phyloP scores from a whole-genome alignment of 257 asterid species.

The Solanum pennellii region DNA sequence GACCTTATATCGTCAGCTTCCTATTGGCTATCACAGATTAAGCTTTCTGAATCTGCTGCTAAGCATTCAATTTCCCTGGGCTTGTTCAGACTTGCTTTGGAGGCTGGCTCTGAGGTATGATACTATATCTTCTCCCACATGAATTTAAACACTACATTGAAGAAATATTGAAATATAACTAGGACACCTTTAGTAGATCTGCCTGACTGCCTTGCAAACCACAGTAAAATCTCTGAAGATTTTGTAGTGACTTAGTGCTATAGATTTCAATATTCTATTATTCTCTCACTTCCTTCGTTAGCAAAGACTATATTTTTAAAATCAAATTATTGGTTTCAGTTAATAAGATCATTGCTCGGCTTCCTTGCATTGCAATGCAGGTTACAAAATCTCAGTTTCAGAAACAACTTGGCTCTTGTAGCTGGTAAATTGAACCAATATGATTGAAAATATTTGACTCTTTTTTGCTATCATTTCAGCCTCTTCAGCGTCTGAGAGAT shows the following conservation, averaged over 20 bases:
- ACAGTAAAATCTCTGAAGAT: background rate
- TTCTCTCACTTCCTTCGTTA: background rate
- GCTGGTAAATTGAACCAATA: background rate
- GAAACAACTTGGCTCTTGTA: background rate
- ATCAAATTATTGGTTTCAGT: background rate
- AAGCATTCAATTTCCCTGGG: constrained; percentile 80
- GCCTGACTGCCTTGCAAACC: background rate
- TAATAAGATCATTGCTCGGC: background rate
- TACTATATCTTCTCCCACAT: background rate
- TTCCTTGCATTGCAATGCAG: background rate
- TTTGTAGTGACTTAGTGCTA: background rate
- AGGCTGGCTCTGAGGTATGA: constrained; percentile 81
- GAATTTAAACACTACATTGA: background rate
- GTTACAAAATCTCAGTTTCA: background rate
- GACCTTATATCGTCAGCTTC: constrained; percentile 59
- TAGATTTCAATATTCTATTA: background rate
- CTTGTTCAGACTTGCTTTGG: constrained; percentile 75
- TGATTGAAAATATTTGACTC: background rate
- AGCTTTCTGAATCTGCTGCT: constrained; percentile 66
- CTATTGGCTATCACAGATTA: constrained; percentile 83
- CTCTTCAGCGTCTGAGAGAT: constrained; percentile 57
- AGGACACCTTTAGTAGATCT: background rate
- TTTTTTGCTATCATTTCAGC: constrained; percentile 24
- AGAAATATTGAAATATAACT: background rate
- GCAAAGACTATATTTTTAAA: background rate